Percentiles rank a stretch among this genome's conserved stretches.
Conservation (phyloP, 495 filamentous ascomycete genomes). For the Aspergillus wentii region DNA sequence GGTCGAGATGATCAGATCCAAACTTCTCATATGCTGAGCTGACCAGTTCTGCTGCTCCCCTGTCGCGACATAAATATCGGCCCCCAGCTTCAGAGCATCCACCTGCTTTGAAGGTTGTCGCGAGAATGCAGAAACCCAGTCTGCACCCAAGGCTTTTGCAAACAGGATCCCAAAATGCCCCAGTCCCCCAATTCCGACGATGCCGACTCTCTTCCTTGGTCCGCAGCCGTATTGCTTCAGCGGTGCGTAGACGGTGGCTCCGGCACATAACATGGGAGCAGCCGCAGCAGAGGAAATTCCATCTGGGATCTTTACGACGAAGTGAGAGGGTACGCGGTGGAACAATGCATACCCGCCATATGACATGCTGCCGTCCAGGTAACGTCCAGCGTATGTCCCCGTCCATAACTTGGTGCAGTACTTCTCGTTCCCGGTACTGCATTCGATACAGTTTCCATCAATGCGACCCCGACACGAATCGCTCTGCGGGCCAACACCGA, state of each 20-base stretch:
- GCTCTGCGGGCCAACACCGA: constrained; percentile 73
- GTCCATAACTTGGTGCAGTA: constrained; percentile 54
- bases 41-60: constrained; percentile 63
- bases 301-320: constrained; percentile 69
- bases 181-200: constrained; percentile 71
- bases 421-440: constrained; percentile 48
- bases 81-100: constrained; percentile 52
- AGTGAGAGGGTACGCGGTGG: constrained; percentile 58
- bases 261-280: constrained; percentile 74
- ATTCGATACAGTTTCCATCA: constrained; percentile 59
- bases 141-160: constrained; percentile 56
- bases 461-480: constrained; percentile 49
- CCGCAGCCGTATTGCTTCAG: constrained; percentile 61
- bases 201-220: constrained; percentile 69
- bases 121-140: constrained; percentile 69
- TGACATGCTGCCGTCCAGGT: constrained; percentile 44
- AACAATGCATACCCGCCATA: constrained; percentile 63
- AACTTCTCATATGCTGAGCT: constrained; percentile 43
- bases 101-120: constrained; percentile 55
- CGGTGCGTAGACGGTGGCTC: constrained; percentile 65
- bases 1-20: constrained; percentile 71
- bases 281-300: constrained; percentile 41
- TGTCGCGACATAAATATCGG: constrained; percentile 66
- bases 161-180: constrained; percentile 57
- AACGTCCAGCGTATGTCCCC: constrained; percentile 13